These are phyloP conservation scores for Sungouiella thailandica DNA, from an alignment of 805 yeast genomes.

Conservation along the genomic window DNA sequence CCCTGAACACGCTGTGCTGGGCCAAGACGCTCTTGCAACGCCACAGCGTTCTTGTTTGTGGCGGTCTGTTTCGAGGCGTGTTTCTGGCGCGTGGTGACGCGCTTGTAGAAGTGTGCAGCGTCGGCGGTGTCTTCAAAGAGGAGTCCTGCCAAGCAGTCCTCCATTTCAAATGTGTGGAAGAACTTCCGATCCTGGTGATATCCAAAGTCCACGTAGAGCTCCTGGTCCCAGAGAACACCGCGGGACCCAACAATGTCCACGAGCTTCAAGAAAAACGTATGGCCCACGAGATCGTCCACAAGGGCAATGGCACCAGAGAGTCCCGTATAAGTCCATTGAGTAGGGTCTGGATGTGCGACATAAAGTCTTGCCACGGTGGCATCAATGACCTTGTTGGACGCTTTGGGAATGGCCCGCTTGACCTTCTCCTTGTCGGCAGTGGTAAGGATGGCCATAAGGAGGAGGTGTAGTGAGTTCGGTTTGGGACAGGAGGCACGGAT, in stretches of 20 bases:
- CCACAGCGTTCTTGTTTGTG: constrained; percentile 83
- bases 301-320: constrained; percentile 80
- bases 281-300: constrained; percentile 91
- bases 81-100: constrained; percentile 69
- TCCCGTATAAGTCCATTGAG: constrained; percentile 84
- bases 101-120: constrained; percentile 79
- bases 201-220: constrained; percentile 78
- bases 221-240: constrained; percentile 98
- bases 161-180: constrained; percentile 92
- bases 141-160: constrained; percentile 81
- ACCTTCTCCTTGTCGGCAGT: constrained; percentile 78
- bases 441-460: constrained; percentile 34
- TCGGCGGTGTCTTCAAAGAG: constrained; percentile 85
- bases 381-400: constrained; percentile 80
- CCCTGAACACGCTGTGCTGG: constrained; percentile 37
- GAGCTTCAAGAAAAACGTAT: constrained; percentile 83
- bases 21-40: constrained; percentile 49
- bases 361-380: constrained; percentile 88
- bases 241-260: constrained; percentile 78
- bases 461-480: neutral
- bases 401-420: constrained; percentile 84
- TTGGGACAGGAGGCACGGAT: neutral
- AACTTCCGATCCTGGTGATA: constrained; percentile 92
- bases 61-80: constrained; percentile 84
- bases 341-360: constrained; percentile 81